Conservation (phyloP, 2,329 filamentous ascomycete species). For the Exophiala oligosperma region DNA sequence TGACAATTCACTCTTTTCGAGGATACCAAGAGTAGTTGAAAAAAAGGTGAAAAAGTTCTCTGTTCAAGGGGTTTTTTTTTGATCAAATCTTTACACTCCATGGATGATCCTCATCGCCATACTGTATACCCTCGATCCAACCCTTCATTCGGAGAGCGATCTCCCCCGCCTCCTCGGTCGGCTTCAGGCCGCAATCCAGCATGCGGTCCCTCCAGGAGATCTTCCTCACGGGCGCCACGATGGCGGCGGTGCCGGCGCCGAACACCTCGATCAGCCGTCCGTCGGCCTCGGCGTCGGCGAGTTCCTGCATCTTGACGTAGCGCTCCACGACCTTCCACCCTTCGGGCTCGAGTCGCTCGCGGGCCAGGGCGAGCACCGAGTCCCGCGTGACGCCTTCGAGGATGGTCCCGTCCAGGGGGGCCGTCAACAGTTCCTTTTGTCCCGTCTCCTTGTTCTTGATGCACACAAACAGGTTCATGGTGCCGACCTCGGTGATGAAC, state of each 20-base stretch:
- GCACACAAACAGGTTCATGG: conserved; percentile 96
- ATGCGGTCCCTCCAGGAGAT: conserved; percentile 85
- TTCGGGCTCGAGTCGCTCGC: conserved; percentile 77
- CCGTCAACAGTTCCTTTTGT: conserved; percentile 89
- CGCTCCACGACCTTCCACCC: conserved; percentile 88
- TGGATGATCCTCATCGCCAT: conserved; percentile 85
- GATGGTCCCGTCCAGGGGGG: conserved; percentile 93
- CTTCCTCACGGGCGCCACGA: conserved; percentile 84
- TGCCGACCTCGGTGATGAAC: conserved; percentile 94
- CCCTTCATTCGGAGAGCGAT: conserved; percentile 85
- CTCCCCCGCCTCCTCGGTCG: conserved; percentile 82
- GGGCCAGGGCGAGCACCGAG: conserved; percentile 81
- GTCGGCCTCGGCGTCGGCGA: conserved; percentile 77
- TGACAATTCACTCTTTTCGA: no score
- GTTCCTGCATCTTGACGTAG: conserved; percentile 87
- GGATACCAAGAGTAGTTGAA: no score
- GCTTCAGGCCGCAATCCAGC: conserved; percentile 79
- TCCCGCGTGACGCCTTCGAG: conserved; percentile 93
- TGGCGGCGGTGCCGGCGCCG: conserved; percentile 87
- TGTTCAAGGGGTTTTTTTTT: no score
- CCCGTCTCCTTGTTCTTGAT: conserved; percentile 84
- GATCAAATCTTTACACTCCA: conserved; percentile 63
- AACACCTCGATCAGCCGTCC: conserved; percentile 91
- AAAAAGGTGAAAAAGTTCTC: no score
- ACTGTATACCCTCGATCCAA: conserved; percentile 96